These are phyloP conservation scores for Colletotrichum scovillei DNA, from an alignment of 2,329 filamentous ascomycete species.

Conservation along the genomic window DNA sequence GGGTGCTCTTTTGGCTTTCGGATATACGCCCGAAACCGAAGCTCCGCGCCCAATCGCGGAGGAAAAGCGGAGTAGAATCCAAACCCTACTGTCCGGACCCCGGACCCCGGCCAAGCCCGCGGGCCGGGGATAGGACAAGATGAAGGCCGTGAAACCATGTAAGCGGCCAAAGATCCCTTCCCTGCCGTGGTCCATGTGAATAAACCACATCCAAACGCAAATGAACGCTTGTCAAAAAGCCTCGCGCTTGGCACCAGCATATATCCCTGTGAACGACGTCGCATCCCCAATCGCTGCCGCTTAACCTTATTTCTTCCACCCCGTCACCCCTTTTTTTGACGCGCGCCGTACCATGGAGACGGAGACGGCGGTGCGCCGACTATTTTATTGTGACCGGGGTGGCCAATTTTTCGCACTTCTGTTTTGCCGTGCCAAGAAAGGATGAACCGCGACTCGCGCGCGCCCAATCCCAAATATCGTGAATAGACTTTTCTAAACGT, in stretches of 20 bases:
- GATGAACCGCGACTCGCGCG: constrained; percentile 26
- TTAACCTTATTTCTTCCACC: constrained; percentile 19
- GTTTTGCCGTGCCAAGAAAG: constrained; percentile 2
- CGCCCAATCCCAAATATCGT: neutral
- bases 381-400: neutral
- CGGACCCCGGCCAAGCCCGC: constrained; percentile 1
- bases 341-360: neutral
- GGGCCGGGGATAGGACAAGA: neutral
- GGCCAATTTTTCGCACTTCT: neutral
- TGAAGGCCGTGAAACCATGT: neutral
- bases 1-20: neutral
- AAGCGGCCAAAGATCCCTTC: neutral
- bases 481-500: neutral
- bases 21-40: neutral
- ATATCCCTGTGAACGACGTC: constrained; percentile 9
- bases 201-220: neutral
- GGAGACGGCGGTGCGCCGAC: constrained; percentile 21
- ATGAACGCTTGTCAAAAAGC: constrained; percentile 20
- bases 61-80: neutral
- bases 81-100: neutral
- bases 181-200: neutral
- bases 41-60: constrained; percentile 5
- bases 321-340: neutral
- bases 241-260: neutral
- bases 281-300: constrained; percentile 2